Evolutionary conservation across 202 grass and related monocot species (phyloP), one percentile per base, ranked within the genome.

Genomic region (Setaria italica): DNA sequence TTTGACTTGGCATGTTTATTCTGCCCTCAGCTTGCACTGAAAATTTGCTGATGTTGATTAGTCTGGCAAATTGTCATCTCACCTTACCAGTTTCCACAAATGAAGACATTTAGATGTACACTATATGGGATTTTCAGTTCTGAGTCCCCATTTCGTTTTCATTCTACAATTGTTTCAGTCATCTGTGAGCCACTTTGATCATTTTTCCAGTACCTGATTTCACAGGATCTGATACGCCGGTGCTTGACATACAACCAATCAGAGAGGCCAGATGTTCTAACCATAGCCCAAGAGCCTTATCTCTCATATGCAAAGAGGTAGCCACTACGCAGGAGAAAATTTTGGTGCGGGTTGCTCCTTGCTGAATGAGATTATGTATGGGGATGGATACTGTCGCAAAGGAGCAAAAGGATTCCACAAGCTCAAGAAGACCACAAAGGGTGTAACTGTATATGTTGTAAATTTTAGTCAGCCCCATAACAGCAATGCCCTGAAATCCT

Each of bases 241-340:
- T 99, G 96, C 82, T 86, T 99, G 88, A 92, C 96, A 80, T 99
- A 99, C 87, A 92, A 99, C 65, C 96, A 99, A 91, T 87, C 86
- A 48, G 96, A 95, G 69, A 94, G 96, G 66, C 96, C 93, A 70
- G 96, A 99, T 79, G 96, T 96, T 60, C 87, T 99, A 82, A 90
- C 93, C 59, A 88, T 96, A 69, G 86, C 93, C 75, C 93, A 99
- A 88, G 96, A 99, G 87, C 96, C 82, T 30, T 99, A 99, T 78
- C 91, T 99, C 50, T 91, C 94, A 58, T 99, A 94, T 92, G 86
- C 87, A 54, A 99, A 99, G 90, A 91, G 86, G 87, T 99, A 96
- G 88, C 49, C 68, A 29, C 77, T 48, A 37, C 21, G 16, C 10
- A 70, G 39, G 62, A 35, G 5, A 85, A 45, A 14, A 64, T 77